phyloP scores from a whole-genome alignment of 2,329 filamentous ascomycete species.

The Ceratocystiopsis brevicomis region DNA sequence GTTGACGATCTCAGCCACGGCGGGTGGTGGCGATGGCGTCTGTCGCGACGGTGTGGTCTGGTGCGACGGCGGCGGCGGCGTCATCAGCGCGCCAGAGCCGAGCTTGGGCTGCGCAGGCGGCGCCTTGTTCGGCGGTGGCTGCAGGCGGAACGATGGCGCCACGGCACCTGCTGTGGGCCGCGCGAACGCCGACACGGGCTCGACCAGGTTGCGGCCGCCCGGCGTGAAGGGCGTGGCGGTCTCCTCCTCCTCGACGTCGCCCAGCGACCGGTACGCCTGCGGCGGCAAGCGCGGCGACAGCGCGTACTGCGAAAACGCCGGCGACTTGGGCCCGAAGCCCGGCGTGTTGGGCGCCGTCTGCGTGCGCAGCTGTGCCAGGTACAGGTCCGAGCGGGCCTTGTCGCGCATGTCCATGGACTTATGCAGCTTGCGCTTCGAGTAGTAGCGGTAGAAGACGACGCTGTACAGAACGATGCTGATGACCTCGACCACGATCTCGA shows the following conservation, averaged over 20 bases:
- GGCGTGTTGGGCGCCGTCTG: conserved; percentile 93
- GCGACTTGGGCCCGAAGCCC: conserved; percentile 58
- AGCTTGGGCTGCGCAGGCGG: conserved; percentile 59
- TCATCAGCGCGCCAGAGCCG: conserved; percentile 37
- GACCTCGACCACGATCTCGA: conserved; percentile 83
- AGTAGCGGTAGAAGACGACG: conserved; percentile 92
- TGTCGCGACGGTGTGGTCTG: conserved; percentile 9
- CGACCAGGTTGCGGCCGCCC: conserved; percentile 31
- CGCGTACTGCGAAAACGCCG: conserved; percentile 31
- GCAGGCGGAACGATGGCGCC: conserved; percentile 47
- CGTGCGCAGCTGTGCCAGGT: conserved; percentile 65
- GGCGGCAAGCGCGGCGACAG: conserved; percentile 44
- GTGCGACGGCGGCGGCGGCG: conserved; percentile 21
- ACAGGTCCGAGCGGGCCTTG: conserved; percentile 82
- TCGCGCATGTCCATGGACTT: conserved; percentile 96
- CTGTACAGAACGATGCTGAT: conserved; percentile 86
- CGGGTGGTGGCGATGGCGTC: conserved; percentile 16
- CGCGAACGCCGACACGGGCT: conserved; percentile 44
- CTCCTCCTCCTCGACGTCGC: conserved; percentile 20
- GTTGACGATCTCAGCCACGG: conserved; percentile 27
- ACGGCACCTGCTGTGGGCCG: conserved; percentile 18
- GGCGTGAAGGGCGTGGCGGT: conserved; percentile 30
- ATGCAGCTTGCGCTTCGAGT: conserved; percentile 82
- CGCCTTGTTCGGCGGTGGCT: conserved; percentile 64
- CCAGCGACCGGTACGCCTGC: conserved; percentile 28